phyloP scores from a whole-genome alignment of 768 basidiomycete genomes.

The Tulasnella sp. region DNA sequence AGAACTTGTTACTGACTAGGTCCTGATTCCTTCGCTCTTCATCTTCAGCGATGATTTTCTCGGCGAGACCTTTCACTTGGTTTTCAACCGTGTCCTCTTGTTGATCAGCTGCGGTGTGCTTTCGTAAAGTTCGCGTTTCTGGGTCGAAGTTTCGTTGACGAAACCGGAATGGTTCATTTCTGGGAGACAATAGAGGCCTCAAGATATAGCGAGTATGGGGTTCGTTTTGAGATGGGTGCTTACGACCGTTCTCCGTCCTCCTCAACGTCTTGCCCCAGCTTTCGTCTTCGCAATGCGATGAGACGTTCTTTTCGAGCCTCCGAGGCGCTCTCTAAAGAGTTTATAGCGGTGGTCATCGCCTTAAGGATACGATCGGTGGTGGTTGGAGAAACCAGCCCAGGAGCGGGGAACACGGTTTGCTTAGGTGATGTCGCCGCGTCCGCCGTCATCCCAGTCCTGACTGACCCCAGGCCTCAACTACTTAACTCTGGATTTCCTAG shows the following conservation, averaged over 20 bases:
- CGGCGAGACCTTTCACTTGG: slow-evolving; percentile 70
- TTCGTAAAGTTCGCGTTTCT: slow-evolving; percentile 65
- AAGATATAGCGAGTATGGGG: not conserved
- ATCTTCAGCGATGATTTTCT: slow-evolving; percentile 77
- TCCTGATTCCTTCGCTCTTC: slow-evolving; percentile 77
- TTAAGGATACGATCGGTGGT: not conserved
- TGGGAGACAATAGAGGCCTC: slow-evolving; percentile 23
- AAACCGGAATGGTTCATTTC: slow-evolving; percentile 23
- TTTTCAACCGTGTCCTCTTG: slow-evolving; percentile 79
- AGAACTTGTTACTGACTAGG: slow-evolving; percentile 49
- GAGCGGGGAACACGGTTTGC: not conserved
- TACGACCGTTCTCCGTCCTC: slow-evolving; percentile 23
- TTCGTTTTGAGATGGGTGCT: not conserved
- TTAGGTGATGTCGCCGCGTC: not conserved
- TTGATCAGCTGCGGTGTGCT: slow-evolving; percentile 44
- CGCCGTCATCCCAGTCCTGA: not conserved
- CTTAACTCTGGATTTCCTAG: not conserved
- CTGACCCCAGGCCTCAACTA: not conserved
- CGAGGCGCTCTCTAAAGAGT: slow-evolving; percentile 65
- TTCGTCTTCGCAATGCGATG: slow-evolving; percentile 61
- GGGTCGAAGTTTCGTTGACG: slow-evolving; percentile 85
- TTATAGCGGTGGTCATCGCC: not conserved
- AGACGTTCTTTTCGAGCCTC: slow-evolving; percentile 75
- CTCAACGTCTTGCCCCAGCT: slow-evolving; percentile 40
- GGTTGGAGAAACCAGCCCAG: not conserved